Base-by-base conservation (phyloP, 1,139 yeast genomes). In the Candida albicans region DNA sequence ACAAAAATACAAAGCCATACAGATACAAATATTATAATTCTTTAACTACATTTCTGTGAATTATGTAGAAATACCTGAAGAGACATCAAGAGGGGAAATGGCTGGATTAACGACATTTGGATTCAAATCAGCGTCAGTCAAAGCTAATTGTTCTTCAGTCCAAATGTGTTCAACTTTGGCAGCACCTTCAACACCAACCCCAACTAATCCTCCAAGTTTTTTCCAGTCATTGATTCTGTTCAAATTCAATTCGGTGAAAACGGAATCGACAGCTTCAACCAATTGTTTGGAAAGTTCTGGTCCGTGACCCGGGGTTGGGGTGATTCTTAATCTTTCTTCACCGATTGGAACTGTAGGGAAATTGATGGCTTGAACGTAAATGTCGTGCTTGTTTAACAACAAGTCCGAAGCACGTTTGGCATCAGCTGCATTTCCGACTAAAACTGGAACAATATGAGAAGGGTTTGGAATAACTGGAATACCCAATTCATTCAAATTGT, bases 311-410 rank as follows among this genome's bases (percentile, higher is more conserved):
- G 99, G 99, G 35, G 99, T 91, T 43, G 99, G 98, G 14, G 99
- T 93, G 61, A 93, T 84, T 70, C 99, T 83, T 61, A 93, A 80
- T 64, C 99, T 83, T 71, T 93, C 99, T 53, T 90, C 84, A 49
- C 99, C 99, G 59, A 88, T 84, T 33, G 97, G 87, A 46, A 93
- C 99, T 25, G 99, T 93, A 45, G 99, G 99, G 81, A 87, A 93
- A 72, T 93, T 93, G 66, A 93, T 93, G 43, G 98, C 96, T 70
- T 93, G 99, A 41, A 95, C 99, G 62, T 93, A 93, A 62, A 93
- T 91, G 55, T 80, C 77, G 68, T 91, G 87, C 58, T 87, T 83
- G 51, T 85, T 77, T 73, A 93, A 81, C 60, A 93, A 79, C 65
- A 87, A 68, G 65, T 95, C 99, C 15, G 96, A 86, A 8, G 98